Conservation (phyloP, 495 filamentous ascomycete species). For the Talaromyces liani region DNA sequence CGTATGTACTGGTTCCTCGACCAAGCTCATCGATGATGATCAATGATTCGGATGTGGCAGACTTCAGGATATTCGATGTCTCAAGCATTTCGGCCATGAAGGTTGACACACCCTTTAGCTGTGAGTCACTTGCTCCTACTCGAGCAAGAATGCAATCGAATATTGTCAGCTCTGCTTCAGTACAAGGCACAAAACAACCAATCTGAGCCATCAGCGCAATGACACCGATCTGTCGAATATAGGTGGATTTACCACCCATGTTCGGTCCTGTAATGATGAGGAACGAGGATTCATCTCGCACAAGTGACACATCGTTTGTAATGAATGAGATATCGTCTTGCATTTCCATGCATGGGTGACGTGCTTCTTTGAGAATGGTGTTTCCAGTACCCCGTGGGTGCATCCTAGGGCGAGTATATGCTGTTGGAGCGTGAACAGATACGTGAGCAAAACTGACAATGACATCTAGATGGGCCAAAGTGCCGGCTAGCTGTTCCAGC, state of each 20-base stretch:
- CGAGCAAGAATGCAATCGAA: constrained; percentile 98
- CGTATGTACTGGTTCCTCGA: constrained; percentile 94
- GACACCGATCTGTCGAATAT: constrained; percentile 96
- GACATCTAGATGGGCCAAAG: constrained; percentile 92
- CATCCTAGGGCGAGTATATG: constrained; percentile 87
- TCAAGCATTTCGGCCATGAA: constrained; percentile 99
- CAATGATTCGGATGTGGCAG: constrained; percentile 83
- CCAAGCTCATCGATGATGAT: constrained; percentile 99
- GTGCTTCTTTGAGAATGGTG: constrained; percentile 85
- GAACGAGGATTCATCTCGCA: constrained; percentile 78
- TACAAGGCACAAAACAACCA: constrained; percentile 92
- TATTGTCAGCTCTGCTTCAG: constrained; percentile 84
- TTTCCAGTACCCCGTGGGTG: constrained; percentile 86
- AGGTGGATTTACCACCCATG: constrained; percentile 98
- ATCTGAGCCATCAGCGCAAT: constrained; percentile 97
- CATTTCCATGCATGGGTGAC: constrained; percentile 98
- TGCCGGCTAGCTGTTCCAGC: constrained; percentile 78
- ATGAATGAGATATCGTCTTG: constrained; percentile 98
- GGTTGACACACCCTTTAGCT: constrained; percentile 95
- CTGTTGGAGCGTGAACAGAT: constrained; percentile 84
- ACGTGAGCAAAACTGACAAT: constrained; percentile 93
- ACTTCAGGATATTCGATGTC: constrained; percentile 97
- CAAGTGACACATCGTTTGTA: constrained; percentile 87
- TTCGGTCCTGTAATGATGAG: constrained; percentile 97
- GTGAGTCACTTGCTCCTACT: constrained; percentile 90